Evolutionary conservation across 1,139 yeast species (phyloP).

Genomic region (Debaryomycetaceae sp.): DNA sequence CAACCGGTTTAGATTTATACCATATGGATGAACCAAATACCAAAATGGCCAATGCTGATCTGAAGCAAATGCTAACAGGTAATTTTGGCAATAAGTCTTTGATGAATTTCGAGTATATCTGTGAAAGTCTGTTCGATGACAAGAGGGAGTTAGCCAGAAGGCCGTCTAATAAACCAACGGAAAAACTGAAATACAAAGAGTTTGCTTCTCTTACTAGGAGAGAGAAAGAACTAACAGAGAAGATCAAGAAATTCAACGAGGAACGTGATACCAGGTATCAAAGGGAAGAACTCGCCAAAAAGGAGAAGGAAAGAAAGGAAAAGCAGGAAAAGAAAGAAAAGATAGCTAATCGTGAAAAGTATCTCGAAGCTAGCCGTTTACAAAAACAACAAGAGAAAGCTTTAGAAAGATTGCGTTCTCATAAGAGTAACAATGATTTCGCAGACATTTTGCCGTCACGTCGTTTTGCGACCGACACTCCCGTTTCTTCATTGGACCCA

Average conservation of each 20-base stretch:
- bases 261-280: constrained; percentile 22
- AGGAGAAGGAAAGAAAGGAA: constrained; percentile 8
- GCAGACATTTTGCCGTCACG: constrained; percentile 15
- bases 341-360: constrained; percentile 6
- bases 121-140: constrained; percentile 29
- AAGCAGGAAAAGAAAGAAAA: constrained; percentile 4
- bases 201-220: constrained; percentile 3
- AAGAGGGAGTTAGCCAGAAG: neutral
- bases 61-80: constrained; percentile 7
- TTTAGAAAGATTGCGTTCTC: constrained; percentile 26
- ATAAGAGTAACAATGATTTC: constrained; percentile 25
- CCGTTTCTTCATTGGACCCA: constrained; percentile 37
- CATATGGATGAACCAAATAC: constrained; percentile 10
- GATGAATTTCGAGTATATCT: constrained; percentile 28
- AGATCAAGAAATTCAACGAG: constrained; percentile 27
- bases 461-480: constrained; percentile 21
- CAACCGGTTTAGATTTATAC: constrained; percentile 18
- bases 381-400: constrained; percentile 31
- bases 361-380: constrained; percentile 20
- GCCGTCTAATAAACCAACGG: neutral
- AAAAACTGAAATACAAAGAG: constrained; percentile 5
- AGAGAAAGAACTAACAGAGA: constrained; percentile 22
- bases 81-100: constrained; percentile 22
- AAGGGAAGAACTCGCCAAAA: constrained; percentile 6
- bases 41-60: constrained; percentile 2